phyloP scores from a whole-genome alignment of 2,329 filamentous ascomycete species.

The Monilinia polystroma region DNA sequence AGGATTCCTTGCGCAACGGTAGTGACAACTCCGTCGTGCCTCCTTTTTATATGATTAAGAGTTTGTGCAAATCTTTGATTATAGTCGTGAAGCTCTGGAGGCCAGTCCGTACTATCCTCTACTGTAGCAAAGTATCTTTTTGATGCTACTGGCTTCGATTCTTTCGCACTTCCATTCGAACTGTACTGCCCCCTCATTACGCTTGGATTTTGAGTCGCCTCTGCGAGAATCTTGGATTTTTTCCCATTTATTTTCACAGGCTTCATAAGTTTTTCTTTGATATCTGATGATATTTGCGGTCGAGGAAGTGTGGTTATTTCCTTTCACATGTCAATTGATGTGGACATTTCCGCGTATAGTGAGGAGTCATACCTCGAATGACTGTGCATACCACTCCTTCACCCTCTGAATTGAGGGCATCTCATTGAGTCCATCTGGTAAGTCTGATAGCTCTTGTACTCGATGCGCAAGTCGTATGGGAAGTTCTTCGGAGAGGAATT shows the following conservation, averaged over 20 bases:
- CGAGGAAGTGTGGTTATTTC: slow-evolving; percentile 87
- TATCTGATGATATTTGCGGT: slow-evolving; percentile 71
- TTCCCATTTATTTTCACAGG: slow-evolving; percentile 56
- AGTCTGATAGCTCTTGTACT: slow-evolving; percentile 86
- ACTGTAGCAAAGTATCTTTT: slow-evolving; percentile 88
- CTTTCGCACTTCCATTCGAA: slow-evolving; percentile 51
- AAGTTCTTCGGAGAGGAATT: slow-evolving; percentile 97
- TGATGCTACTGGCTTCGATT: slow-evolving; percentile 52
- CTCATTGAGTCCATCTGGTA: slow-evolving; percentile 94
- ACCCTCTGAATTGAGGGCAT: slow-evolving; percentile 97
- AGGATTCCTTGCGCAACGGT: slow-evolving; percentile 97
- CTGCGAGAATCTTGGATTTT: slow-evolving; percentile 67
- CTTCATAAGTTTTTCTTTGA: slow-evolving; percentile 75
- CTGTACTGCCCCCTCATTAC: slow-evolving; percentile 79
- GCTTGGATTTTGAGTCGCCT: slow-evolving; percentile 87
- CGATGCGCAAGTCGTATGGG: slow-evolving; percentile 95
- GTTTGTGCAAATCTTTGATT: slow-evolving; percentile 88
- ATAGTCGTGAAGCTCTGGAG: slow-evolving; percentile 89
- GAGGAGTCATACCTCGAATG: slow-evolving; percentile 75
- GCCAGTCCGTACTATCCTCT: slow-evolving; percentile 87
- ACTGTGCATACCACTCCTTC: slow-evolving; percentile 98
- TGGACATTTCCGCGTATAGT: slow-evolving; percentile 15
- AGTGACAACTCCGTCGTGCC: slow-evolving; percentile 95
- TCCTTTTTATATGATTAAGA: slow-evolving; percentile 88
- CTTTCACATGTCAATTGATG: slow-evolving; percentile 48